Conservation (phyloP, 495 filamentous ascomycete species). For the Viridothelium virens region DNA sequence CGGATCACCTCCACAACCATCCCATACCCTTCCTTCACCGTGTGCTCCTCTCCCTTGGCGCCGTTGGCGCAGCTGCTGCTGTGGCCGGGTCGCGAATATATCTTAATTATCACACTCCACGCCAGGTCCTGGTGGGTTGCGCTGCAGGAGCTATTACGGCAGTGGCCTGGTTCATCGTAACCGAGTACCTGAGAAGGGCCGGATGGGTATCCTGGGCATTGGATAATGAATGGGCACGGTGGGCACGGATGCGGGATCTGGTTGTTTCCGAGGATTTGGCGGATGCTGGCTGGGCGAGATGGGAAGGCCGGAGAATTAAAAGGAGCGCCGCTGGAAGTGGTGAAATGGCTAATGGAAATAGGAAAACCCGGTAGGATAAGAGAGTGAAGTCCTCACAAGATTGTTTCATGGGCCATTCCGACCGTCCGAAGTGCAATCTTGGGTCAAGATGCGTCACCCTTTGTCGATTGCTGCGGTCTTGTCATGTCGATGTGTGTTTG, state of each 20-base stretch:
- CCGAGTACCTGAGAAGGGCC: conserved; percentile 51
- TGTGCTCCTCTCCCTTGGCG: conserved; percentile 46
- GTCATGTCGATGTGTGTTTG: background rate
- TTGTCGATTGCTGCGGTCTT: background rate
- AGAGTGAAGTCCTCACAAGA: background rate
- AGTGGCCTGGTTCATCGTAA: conserved; percentile 69
- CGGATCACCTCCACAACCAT: conserved; percentile 39
- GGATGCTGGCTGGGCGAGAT: conserved; percentile 89
- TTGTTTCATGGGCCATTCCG: background rate
- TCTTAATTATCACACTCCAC: conserved; percentile 83
- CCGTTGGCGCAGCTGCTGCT: conserved; percentile 51
- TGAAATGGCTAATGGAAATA: background rate
- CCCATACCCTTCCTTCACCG: conserved; percentile 54
- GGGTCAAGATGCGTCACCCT: background rate
- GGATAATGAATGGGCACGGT: conserved; percentile 55
- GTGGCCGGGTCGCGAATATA: conserved; percentile 82
- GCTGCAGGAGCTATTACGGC: conserved; percentile 65
- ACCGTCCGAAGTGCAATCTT: background rate
- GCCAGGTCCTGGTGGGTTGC: conserved; percentile 76
- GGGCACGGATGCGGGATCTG: conserved; percentile 69
- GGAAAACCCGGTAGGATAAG: background rate
- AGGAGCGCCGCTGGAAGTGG: background rate
- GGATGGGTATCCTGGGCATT: conserved; percentile 65
- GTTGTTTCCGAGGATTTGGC: conserved; percentile 83
- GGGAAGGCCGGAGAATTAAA: conserved; percentile 45